These are phyloP conservation scores for Priceomyces fermenticarens DNA, from an alignment of 805 yeast genomes.

Conservation along the genomic window DNA sequence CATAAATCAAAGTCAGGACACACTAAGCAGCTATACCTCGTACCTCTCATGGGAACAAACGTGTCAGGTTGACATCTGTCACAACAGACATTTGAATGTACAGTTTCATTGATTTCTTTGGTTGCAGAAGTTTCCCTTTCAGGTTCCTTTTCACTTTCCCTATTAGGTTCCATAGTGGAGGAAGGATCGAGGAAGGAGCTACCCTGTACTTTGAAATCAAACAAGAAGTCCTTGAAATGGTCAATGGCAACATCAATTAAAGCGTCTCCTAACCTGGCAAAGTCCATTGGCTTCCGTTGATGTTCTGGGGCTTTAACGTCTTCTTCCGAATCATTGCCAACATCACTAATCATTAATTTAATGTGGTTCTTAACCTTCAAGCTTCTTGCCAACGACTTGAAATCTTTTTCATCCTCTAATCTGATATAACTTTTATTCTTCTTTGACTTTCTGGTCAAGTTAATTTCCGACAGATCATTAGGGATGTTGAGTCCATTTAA, in stretches of 20 bases:
- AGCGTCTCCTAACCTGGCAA: conserved; percentile 21
- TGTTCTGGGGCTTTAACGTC: not conserved
- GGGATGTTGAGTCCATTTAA: conserved; percentile 5
- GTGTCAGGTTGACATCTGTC: conserved; percentile 31
- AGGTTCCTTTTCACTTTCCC: not conserved
- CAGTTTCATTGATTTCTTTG: conserved; percentile 2
- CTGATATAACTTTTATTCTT: conserved; percentile 39
- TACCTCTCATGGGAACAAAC: conserved; percentile 40
- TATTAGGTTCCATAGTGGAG: not conserved
- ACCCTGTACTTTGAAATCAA: conserved; percentile 3
- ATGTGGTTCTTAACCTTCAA: conserved; percentile 46
- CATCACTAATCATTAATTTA: conserved; percentile 28
- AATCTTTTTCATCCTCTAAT: conserved; percentile 39
- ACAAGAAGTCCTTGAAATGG: conserved; percentile 19
- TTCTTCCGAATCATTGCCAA: conserved; percentile 5
- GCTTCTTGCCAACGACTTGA: conserved; percentile 42
- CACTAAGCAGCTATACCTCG: conserved; percentile 49
- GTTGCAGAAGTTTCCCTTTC: not conserved
- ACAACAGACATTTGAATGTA: conserved; percentile 29
- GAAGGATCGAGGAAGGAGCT: not conserved
- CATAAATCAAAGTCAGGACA: conserved; percentile 57
- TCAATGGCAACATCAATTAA: conserved; percentile 27
- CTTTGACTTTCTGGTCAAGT: conserved; percentile 43
- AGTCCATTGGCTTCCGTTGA: conserved; percentile 13
- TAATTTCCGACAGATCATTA: conserved; percentile 6